A percentile compares a stretch with the other conserved stretches of the same genome.
Evolutionary conservation across 495 filamentous ascomycete species (phyloP).

Genomic region (Oleoguttula mirabilis): DNA sequence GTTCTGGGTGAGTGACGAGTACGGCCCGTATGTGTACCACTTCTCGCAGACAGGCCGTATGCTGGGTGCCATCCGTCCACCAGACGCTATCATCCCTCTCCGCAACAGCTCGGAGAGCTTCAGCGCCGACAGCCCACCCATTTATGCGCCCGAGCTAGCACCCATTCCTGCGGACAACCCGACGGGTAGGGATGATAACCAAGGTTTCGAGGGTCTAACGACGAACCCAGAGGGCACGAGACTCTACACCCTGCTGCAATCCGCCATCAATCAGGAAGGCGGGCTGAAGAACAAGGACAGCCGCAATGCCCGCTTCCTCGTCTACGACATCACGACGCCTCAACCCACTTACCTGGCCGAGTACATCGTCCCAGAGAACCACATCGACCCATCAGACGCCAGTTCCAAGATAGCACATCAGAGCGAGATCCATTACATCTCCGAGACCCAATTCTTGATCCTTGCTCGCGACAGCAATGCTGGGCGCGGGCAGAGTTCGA

Average conservation of each 20-base stretch:
- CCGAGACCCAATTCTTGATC: conserved; percentile 53
- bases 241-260: conserved; percentile 59
- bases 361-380: conserved; percentile 47
- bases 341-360: conserved; percentile 34
- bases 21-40: conserved; percentile 64
- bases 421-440: conserved; percentile 58
- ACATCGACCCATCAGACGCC: conserved; percentile 43
- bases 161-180: conserved; percentile 44
- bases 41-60: conserved; percentile 51
- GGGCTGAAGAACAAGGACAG: conserved; percentile 43
- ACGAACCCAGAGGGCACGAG: conserved; percentile 49
- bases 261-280: conserved; percentile 54
- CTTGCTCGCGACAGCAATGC: conserved; percentile 53
- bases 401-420: conserved; percentile 45
- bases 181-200: conserved; percentile 61
- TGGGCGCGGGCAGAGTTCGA: conserved; percentile 45
- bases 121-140: conserved; percentile 48
- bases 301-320: conserved; percentile 47
- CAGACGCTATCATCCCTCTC: conserved; percentile 52
- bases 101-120: conserved; percentile 51
- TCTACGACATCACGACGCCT: conserved; percentile 42
- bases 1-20: conserved; percentile 74
- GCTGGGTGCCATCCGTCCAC: conserved; percentile 53
- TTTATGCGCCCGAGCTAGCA: conserved; percentile 39
- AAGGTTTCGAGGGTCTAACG: conserved; percentile 66